Base-by-base conservation (phyloP, 805 yeast genomes). In the Yarrowia keelungensis region DNA sequence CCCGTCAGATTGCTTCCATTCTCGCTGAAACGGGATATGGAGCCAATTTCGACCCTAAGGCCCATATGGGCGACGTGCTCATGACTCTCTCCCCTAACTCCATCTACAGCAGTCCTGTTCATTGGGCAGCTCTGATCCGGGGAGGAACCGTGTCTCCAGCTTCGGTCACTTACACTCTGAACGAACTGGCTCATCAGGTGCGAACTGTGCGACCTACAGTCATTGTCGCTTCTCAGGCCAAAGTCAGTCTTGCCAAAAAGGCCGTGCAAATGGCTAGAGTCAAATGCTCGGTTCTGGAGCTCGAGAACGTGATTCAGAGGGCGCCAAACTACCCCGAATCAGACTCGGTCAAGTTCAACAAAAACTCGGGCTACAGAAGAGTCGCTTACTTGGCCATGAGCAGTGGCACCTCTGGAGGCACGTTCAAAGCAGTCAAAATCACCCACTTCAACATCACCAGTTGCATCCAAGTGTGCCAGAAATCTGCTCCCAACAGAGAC, bases 371-470 rank as follows among this genome's bases (percentile, higher is more conserved):
- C 5, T 45, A 59, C 51, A n/a, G 51, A 16, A 26, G 65, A 59
- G 35, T 59, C 4, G 65, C 65, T 8, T 59, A 59, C 8, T 8
- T 59, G 16, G 65, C 51, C 14, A 59, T 59, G 65, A 35, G 42
- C 42, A 16, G 35, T 5, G 65, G 65, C 15, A 59, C 65, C 15
- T 59, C 65, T 0, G 65, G 65, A 12, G 65, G 65, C 1, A 35
- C 36, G 2, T 43, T 41, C 42, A 59, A 59, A 26, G 65, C 65
- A 1, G 65, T 59, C 46, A 22, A 32, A 59, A 35, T 59, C 41
- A 59, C 65, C n/a, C 65, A 59, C 65, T 59, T 59, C 62, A 87
- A 87, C 72, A 81, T 85, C 14, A 79, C 79, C 16, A 42, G 46
- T 26, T 45, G 65, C 35, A 43, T 59, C 35, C 65, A 59, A 15